Percentiles rank a stretch among this genome's conserved stretches.
These are phyloP conservation scores for Yamadazyma tumulicola DNA, from an alignment of 805 yeast genomes.

Conservation along the genomic window DNA sequence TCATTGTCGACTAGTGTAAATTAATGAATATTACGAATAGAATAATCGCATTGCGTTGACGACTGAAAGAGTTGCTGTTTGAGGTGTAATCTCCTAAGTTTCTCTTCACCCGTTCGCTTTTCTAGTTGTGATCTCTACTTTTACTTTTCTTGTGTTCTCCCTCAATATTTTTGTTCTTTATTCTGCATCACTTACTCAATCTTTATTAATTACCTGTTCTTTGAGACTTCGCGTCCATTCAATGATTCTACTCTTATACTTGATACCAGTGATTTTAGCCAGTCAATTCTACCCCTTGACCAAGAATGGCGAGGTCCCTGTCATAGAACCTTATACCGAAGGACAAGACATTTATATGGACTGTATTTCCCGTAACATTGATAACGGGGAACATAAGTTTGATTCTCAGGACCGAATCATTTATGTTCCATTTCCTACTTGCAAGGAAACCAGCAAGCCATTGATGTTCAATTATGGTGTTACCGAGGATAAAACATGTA, in stretches of 20 bases:
- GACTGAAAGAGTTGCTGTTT: too few relatives aligned
- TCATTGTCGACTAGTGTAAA: too few relatives aligned
- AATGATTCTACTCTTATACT: neutral
- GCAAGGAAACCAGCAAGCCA: conserved; percentile 63
- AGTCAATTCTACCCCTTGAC: conserved; percentile 36
- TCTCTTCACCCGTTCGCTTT: too few relatives aligned
- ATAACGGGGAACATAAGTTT: conserved; percentile 71
- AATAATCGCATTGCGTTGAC: too few relatives aligned
- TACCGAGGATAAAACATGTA: conserved; percentile 54
- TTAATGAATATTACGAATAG: too few relatives aligned
- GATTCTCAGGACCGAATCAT: conserved; percentile 59
- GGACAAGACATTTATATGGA: conserved; percentile 48
- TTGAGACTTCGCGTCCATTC: too few relatives aligned
- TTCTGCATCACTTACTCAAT: too few relatives aligned
- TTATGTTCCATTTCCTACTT: conserved; percentile 55
- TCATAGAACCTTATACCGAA: conserved; percentile 30
- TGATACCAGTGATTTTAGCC: neutral
- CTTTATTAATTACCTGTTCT: too few relatives aligned
- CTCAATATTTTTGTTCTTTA: too few relatives aligned
- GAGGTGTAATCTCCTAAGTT: too few relatives aligned
- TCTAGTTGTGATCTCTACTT: too few relatives aligned
- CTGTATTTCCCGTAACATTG: conserved; percentile 68
- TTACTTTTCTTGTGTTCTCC: too few relatives aligned
- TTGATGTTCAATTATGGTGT: conserved; percentile 51
- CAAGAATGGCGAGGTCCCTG: conserved; percentile 36